A percentile compares a stretch with the other conserved stretches of the same genome.
Conservation (phyloP, 2,329 filamentous ascomycete species). For the Metarhizium anisopliae region DNA sequence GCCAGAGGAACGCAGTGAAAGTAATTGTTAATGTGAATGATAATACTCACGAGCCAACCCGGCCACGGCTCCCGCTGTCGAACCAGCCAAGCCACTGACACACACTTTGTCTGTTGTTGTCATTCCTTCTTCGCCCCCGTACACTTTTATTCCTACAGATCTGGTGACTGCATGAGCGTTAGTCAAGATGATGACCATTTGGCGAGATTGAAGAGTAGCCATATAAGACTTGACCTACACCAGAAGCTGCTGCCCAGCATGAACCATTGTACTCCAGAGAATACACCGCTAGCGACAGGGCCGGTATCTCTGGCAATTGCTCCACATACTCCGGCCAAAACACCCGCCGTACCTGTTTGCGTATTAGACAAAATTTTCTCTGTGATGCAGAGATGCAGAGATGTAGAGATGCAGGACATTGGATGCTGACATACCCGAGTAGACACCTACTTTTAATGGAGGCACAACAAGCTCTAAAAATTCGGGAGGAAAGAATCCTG, state of each 20-base stretch:
- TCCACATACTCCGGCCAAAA: slow-evolving; percentile 56
- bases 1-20: background rate
- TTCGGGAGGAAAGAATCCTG: slow-evolving; percentile 33
- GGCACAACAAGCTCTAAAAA: slow-evolving; percentile 36
- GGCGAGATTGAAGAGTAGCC: background rate
- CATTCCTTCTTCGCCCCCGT: slow-evolving; percentile 43
- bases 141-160: slow-evolving; percentile 35
- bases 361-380: background rate
- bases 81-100: slow-evolving; percentile 63
- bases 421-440: slow-evolving; percentile 36
- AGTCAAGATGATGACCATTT: background rate
- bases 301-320: slow-evolving; percentile 62
- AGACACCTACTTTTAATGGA: slow-evolving; percentile 50
- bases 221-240: slow-evolving; percentile 37
- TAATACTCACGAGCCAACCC: slow-evolving; percentile 41
- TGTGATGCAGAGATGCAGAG: background rate
- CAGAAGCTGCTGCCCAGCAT: slow-evolving; percentile 68
- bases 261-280: slow-evolving; percentile 74
- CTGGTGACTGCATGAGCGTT: slow-evolving; percentile 34
- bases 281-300: slow-evolving; percentile 61
- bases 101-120: slow-evolving; percentile 50
- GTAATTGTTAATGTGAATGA: background rate
- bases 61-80: slow-evolving; percentile 54
- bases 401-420: background rate
- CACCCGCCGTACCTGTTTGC: slow-evolving; percentile 46